A percentile compares a stretch with the other conserved stretches of the same genome.
Conservation (phyloP, 2,329 filamentous ascomycete species). For the Aureobasidium pullulans region DNA sequence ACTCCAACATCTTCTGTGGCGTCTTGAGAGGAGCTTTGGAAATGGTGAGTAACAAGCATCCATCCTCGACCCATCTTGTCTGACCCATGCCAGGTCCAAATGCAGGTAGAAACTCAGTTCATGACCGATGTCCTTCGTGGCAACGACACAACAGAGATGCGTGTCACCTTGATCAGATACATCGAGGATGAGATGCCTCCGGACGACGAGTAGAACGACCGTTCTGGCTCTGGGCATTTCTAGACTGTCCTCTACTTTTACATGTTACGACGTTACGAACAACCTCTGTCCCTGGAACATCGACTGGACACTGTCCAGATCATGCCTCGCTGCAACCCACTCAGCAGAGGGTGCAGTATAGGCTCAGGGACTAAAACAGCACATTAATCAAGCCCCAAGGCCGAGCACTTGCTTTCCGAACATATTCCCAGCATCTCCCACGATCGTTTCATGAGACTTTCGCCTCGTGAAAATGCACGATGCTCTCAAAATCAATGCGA, state of each 20-base stretch:
- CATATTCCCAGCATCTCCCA: no score
- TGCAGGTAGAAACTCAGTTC: conserved; percentile 97
- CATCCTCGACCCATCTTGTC: not conserved
- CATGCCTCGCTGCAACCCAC: not conserved
- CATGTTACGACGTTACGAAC: not conserved
- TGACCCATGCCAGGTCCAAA: conserved; percentile 58
- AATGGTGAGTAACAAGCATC: conserved; percentile 58
- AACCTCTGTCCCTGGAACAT: not conserved
- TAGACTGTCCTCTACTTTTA: not conserved
- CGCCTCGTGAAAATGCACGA: no score
- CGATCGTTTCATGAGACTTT: no score
- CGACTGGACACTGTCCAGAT: not conserved
- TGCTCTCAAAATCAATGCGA: no score
- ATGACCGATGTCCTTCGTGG: conserved; percentile 88
- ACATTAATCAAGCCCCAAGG: no score
- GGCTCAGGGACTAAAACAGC: no score
- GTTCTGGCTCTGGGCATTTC: not conserved
- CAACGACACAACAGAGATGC: conserved; percentile 95
- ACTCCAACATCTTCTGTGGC: conserved; percentile 93
- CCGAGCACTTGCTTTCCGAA: no score
- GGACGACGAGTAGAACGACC: conserved; percentile 71
- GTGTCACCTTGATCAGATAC: conserved; percentile 82
- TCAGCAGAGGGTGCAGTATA: not conserved
- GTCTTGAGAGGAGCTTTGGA: conserved; percentile 85
- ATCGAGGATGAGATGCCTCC: conserved; percentile 97